A percentile compares a stretch with the other conserved stretches of the same genome.
phyloP scores from a whole-genome alignment of 495 filamentous ascomycete genomes.

The Penicillium macrosclerotiorum region DNA sequence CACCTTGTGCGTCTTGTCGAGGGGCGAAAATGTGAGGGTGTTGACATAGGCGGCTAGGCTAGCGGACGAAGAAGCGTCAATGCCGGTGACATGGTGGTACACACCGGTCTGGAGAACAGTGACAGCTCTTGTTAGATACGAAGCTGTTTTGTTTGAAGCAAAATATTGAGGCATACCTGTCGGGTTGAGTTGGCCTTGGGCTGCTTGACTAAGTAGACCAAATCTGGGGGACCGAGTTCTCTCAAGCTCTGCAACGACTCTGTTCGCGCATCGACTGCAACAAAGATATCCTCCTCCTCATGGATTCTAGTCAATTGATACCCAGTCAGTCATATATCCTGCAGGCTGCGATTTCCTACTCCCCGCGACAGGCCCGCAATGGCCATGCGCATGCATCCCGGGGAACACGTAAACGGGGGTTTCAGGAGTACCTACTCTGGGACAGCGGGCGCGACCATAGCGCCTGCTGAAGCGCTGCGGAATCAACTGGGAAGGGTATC shows the following conservation, averaged over 20 bases:
- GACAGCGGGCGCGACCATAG: slow-evolving; percentile 85
- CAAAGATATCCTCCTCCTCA: slow-evolving; percentile 79
- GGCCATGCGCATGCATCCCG: slow-evolving; percentile 26
- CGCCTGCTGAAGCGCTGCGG: slow-evolving; percentile 33
- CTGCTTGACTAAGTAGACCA: slow-evolving; percentile 93
- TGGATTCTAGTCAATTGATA: slow-evolving; percentile 63
- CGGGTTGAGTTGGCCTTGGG: slow-evolving; percentile 54
- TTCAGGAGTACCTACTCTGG: slow-evolving; percentile 67
- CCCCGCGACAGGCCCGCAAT: slow-evolving; percentile 13
- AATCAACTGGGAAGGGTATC: slow-evolving; percentile 1
- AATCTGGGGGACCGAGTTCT: slow-evolving; percentile 91
- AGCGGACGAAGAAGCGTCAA: slow-evolving; percentile 95
- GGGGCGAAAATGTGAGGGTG: slow-evolving; percentile 85
- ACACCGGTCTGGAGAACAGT: slow-evolving; percentile 66
- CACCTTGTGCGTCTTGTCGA: slow-evolving; percentile 85
- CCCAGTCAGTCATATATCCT: slow-evolving; percentile 18
- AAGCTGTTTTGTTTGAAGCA: background rate
- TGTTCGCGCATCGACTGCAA: slow-evolving; percentile 85
- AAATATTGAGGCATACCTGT: slow-evolving; percentile 35
- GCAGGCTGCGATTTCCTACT: slow-evolving; percentile 6
- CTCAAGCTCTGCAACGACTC: slow-evolving; percentile 79
- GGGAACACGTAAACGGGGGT: slow-evolving; percentile 35
- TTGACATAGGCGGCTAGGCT: slow-evolving; percentile 98
- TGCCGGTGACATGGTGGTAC: slow-evolving; percentile 97
- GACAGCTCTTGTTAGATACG: slow-evolving; percentile 2